phyloP scores from a whole-genome alignment of 805 yeast genomes.

The Pichia nanzhaoensis region DNA sequence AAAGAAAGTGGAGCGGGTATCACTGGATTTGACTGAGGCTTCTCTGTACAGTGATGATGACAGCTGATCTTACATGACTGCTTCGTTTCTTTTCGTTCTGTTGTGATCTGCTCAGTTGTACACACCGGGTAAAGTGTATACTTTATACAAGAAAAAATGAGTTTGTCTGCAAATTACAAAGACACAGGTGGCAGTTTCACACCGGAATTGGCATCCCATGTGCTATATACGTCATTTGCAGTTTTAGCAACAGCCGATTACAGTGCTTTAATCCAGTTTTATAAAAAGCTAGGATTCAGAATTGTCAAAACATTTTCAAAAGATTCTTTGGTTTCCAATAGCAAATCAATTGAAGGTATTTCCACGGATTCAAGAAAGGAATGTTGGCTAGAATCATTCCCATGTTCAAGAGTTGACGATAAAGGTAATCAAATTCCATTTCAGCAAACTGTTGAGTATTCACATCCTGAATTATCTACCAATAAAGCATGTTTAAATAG shows the following conservation, averaged over 20 bases:
- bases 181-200: neutral
- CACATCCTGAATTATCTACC: constrained; percentile 16
- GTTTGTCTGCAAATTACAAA: neutral
- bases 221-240: constrained; percentile 57
- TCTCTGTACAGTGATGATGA: no score
- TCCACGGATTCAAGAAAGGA: constrained; percentile 63
- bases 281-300: constrained; percentile 53
- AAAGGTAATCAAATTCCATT: constrained; percentile 26
- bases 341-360: constrained; percentile 35
- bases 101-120: no score
- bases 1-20: no score
- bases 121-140: no score
- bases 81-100: no score
- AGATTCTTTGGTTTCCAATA: constrained; percentile 18
- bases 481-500: constrained; percentile 19
- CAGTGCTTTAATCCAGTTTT: constrained; percentile 46
- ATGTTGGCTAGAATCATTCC: constrained; percentile 67
- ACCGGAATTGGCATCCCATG: constrained; percentile 13
- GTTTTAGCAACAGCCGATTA: constrained; percentile 45
- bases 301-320: constrained; percentile 55
- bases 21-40: no score
- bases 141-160: neutral
- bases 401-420: constrained; percentile 29
- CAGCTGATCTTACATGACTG: no score
- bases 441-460: constrained; percentile 31